phyloP scores from a whole-genome alignment of 495 filamentous ascomycete genomes.

The Aspergillus hancockii region DNA sequence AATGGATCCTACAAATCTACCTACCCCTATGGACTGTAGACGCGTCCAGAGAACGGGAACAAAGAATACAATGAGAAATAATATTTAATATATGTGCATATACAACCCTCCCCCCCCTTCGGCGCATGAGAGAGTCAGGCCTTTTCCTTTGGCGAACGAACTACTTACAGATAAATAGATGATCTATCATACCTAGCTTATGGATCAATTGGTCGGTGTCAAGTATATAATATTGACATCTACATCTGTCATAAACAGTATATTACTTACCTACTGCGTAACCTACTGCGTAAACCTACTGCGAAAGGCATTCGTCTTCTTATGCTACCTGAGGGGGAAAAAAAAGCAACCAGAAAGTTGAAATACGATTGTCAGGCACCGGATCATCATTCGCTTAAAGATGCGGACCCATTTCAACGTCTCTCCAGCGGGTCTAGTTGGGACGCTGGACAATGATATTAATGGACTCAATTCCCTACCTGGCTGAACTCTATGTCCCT shows the following conservation, averaged over 20 bases:
- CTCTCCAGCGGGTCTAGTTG: slow-evolving; percentile 10
- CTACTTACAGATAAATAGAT: neutral
- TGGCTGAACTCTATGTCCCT: slow-evolving; percentile 11
- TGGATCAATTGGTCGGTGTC: too few relatives aligned
- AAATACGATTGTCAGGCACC: slow-evolving; percentile 10
- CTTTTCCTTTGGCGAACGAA: neutral
- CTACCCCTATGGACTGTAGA: too few relatives aligned
- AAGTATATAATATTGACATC: neutral
- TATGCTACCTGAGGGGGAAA: neutral
- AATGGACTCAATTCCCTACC: slow-evolving; percentile 7
- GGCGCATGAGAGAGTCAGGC: too few relatives aligned
- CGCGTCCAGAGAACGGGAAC: neutral
- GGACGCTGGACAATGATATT: slow-evolving; percentile 8
- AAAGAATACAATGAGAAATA: neutral
- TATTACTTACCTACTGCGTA: neutral
- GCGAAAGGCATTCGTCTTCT: neutral
- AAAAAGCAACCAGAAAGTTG: neutral
- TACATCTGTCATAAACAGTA: neutral
- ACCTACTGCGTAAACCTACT: neutral
- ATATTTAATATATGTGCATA: neutral
- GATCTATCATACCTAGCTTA: too few relatives aligned
- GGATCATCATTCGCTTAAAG: slow-evolving; percentile 27
- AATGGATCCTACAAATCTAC: neutral
- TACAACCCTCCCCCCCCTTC: too few relatives aligned
- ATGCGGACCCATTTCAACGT: slow-evolving; percentile 22